Percentiles rank a stretch among this genome's conserved stretches.
Conservation (phyloP, 1,139 yeast species). For the Nakaseomyces sp. region DNA sequence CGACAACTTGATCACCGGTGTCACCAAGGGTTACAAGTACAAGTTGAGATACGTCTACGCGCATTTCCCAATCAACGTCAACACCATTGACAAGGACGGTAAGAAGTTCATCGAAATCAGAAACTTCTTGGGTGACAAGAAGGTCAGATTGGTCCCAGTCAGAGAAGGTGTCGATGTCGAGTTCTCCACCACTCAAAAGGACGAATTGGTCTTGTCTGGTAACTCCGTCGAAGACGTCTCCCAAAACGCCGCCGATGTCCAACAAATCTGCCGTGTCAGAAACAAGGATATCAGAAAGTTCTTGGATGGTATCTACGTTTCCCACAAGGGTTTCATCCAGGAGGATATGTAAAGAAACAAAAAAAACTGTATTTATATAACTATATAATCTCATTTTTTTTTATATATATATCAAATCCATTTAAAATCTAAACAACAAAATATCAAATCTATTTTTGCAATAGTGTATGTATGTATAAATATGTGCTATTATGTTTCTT, state of each 20-base stretch:
- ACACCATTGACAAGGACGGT: constrained; percentile 70
- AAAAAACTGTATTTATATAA: background rate
- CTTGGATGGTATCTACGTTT: constrained; percentile 99
- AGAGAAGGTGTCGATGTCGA: constrained; percentile 85
- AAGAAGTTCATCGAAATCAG: constrained; percentile 83
- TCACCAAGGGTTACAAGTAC: constrained; percentile 98
- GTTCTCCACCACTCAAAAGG: constrained; percentile 80
- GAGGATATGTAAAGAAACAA: constrained; percentile 30
- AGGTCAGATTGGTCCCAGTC: constrained; percentile 78
- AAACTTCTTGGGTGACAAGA: constrained; percentile 98
- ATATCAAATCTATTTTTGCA: too few species aligned
- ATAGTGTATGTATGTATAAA: background rate
- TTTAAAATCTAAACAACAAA: too few species aligned
- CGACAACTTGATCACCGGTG: constrained; percentile 95
- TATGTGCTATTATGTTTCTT: background rate
- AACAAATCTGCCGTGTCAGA: constrained; percentile 98
- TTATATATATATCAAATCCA: too few species aligned
- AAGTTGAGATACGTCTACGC: constrained; percentile 99
- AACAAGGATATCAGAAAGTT: constrained; percentile 99
- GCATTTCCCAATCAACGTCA: constrained; percentile 99
- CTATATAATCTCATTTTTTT: too few species aligned
- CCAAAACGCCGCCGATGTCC: constrained; percentile 97
- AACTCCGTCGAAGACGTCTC: constrained; percentile 98
- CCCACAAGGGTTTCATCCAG: constrained; percentile 84
- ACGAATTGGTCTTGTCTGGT: constrained; percentile 86